Evolutionary conservation across 495 filamentous ascomycete species (phyloP), one percentile per base, ranked within the genome.

Genomic region (Rhypophila decipiens): DNA sequence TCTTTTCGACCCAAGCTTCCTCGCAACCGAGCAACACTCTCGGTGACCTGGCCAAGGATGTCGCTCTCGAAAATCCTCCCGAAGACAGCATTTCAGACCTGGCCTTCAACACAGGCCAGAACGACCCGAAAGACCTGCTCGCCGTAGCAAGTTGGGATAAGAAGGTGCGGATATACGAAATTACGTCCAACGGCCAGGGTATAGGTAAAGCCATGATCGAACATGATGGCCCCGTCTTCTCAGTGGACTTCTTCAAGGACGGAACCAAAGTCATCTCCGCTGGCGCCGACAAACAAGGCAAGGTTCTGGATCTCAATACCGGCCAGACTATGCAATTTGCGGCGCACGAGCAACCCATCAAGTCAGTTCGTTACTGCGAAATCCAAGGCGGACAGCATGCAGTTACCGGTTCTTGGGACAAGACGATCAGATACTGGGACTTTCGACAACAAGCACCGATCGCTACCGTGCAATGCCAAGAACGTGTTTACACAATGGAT

Each of bases 401-500:
- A 24, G 82, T 90, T 20, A 93, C 91, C 1, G 91, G 91, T 29
- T 90, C 86, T 2, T 97, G 91, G 91, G 91, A 97, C 70, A 94
- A 93, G 72, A 93, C 83, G 1, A 71, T 97, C 65, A 95, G 93
- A 64, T 95, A 91, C 70, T 97, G 91, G 91, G 91, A 97, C 63
- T 64, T 95, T 40, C 83, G 89, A 15, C 73, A 78, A 50, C 65
- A 70, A 29, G 38, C 38, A 17, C 78, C 87, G 4, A 80, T 83
- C 23, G 86, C 74, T 1, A 65, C 70, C 7, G 47, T 96, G 18
- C 66, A 73, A 5, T 85, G 83, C 56, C 83, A 86, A 57, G 90
- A 97, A 53, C 80, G 91, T 27, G 78, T 96, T 23, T 96, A 96
- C 71, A 80, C 84, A 20, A 86, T 96, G 78, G 90, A 96, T 64